Evolutionary conservation across 2,329 filamentous ascomycete genomes (phyloP).

Genomic region (Pestalotiopsis sp.): DNA sequence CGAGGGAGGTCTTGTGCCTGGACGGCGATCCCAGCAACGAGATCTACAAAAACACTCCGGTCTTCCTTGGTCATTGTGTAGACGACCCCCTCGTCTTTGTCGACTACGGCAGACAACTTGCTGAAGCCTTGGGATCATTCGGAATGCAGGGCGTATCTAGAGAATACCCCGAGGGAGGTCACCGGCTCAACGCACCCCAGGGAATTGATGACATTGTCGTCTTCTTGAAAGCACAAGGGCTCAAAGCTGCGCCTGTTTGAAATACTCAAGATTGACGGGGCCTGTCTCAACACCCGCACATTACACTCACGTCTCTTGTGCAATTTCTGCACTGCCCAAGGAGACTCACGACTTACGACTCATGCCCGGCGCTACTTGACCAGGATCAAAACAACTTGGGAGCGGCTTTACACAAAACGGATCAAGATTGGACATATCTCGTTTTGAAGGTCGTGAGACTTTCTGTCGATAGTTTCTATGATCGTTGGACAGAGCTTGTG

Average conservation of each 20-base stretch:
- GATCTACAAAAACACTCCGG: conserved; percentile 43
- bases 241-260: background rate
- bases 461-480: background rate
- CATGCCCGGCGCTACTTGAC: background rate
- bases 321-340: background rate
- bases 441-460: background rate
- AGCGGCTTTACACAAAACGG: background rate
- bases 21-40: conserved; percentile 23
- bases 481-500: background rate
- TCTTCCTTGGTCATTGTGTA: conserved; percentile 46
- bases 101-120: conserved; percentile 37
- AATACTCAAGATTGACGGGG: background rate
- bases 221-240: conserved; percentile 33
- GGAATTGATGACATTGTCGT: conserved; percentile 44
- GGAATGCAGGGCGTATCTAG: conserved; percentile 42
- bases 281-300: background rate
- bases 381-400: background rate
- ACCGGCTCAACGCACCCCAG: conserved; percentile 46
- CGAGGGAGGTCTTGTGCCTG: conserved; percentile 33
- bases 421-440: background rate
- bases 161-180: conserved; percentile 43
- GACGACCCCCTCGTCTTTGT: conserved; percentile 46
- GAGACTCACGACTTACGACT: background rate
- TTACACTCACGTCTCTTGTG: background rate
- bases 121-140: conserved; percentile 36